These are phyloP conservation scores for Acer negundo DNA, from an alignment of 345 rosid genomes.

Conservation along the genomic window DNA sequence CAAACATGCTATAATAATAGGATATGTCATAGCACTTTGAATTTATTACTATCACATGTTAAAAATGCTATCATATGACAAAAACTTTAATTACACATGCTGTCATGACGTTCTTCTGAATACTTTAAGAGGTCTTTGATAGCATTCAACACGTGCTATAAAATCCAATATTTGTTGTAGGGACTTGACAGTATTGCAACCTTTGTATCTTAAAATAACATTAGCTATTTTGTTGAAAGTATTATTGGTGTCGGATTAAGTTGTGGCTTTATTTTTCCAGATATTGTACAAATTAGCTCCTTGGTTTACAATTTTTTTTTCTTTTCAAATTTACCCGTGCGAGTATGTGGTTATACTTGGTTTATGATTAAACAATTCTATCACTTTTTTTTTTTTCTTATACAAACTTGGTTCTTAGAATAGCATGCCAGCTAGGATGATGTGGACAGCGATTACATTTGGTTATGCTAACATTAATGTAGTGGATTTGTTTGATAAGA, in stretches of 20 bases:
- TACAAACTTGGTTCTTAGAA: neutral
- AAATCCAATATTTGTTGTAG: too few species aligned
- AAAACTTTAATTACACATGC: too few species aligned
- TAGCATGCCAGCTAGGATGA: neutral
- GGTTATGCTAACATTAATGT: too few species aligned
- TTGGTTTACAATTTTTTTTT: neutral
- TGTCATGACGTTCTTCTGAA: too few species aligned
- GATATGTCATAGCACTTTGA: too few species aligned
- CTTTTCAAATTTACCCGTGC: neutral
- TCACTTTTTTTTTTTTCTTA: neutral
- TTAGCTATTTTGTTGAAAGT: neutral
- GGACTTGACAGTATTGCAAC: conserved; percentile 1
- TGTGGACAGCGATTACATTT: too few species aligned
- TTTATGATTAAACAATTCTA: conserved; percentile 8
- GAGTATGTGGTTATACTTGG: neutral
- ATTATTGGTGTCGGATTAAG: neutral
- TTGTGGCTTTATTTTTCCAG: neutral
- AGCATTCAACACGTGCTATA: too few species aligned
- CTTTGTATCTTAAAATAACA: neutral
- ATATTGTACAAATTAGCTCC: neutral
- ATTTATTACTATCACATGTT: too few species aligned
- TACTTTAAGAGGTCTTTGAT: too few species aligned
- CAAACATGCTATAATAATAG: too few species aligned
- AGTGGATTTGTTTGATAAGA: too few species aligned
- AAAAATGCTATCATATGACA: too few species aligned